Evolutionary conservation across 1,139 yeast species (phyloP).

Genomic region (Geotrichum reessii): DNA sequence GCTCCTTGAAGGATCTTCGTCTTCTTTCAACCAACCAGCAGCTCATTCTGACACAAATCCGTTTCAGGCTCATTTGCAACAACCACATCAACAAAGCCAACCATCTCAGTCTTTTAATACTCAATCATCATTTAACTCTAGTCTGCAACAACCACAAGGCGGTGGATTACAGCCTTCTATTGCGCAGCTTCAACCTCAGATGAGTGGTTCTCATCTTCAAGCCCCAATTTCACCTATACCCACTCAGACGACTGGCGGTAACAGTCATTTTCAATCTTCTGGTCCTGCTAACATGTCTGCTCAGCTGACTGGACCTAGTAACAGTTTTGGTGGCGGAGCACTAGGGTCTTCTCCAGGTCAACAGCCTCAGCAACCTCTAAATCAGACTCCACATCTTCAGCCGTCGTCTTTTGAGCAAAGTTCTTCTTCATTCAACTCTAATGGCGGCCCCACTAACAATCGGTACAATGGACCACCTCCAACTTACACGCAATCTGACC

Average conservation of each 20-base stretch:
- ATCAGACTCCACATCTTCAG: neutral
- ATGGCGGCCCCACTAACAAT: neutral
- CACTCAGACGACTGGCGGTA: neutral
- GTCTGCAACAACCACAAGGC: slow-evolving; percentile 1
- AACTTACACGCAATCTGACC: neutral
- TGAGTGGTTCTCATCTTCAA: neutral
- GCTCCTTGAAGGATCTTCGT: slow-evolving; percentile 48
- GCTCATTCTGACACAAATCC: slow-evolving; percentile 1
- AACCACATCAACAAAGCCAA: slow-evolving; percentile 12
- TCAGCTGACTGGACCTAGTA: neutral
- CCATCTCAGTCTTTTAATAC: neutral
- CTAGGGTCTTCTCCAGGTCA: neutral
- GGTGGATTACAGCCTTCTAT: neutral
- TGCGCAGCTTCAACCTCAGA: neutral
- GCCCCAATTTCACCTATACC: neutral
- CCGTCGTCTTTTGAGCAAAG: too few relatives aligned
- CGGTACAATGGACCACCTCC: neutral
- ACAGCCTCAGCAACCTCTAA: neutral
- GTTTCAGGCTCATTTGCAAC: slow-evolving; percentile 3
- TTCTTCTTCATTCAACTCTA: neutral
- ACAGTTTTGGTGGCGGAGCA: neutral
- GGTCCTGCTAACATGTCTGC: neutral
- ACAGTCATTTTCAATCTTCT: neutral
- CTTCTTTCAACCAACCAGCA: slow-evolving; percentile 25
- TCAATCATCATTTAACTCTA: neutral